Evolutionary conservation across 345 rosid species (phyloP).

Genomic region (Lumnitzera littorea): DNA sequence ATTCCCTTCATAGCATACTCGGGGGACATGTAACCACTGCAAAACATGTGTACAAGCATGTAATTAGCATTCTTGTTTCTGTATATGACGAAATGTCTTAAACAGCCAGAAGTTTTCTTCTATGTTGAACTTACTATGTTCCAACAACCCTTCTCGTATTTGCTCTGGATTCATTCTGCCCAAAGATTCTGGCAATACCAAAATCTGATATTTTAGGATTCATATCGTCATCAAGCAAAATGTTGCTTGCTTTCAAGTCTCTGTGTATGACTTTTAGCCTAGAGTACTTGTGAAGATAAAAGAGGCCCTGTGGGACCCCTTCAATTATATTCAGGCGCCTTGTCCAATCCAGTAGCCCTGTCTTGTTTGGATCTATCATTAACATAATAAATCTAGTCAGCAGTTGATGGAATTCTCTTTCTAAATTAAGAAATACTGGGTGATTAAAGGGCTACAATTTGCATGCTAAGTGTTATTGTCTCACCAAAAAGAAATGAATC

Average conservation of each 20-base stretch:
- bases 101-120: no score
- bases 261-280: slow-evolving; percentile 38
- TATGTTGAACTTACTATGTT: slow-evolving; percentile 30
- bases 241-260: slow-evolving; percentile 44
- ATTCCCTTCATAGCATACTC: slow-evolving; percentile 40
- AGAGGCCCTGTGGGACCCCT: slow-evolving; percentile 34
- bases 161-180: slow-evolving; percentile 31
- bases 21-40: slow-evolving; percentile 44
- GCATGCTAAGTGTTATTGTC: slow-evolving; percentile 5
- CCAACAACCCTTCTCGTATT: slow-evolving; percentile 37
- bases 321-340: slow-evolving; percentile 28
- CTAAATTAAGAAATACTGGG: no score
- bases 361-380: slow-evolving; percentile 1
- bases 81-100: no score
- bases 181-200: slow-evolving; percentile 46
- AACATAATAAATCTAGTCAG: background rate
- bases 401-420: background rate
- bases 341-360: slow-evolving; percentile 24
- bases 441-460: background rate
- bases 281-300: slow-evolving; percentile 38
- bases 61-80: no score
- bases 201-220: slow-evolving; percentile 47
- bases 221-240: slow-evolving; percentile 33
- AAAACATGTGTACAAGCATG: background rate
- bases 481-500: slow-evolving; percentile 29